Base-by-base conservation (phyloP, 345 rosid genomes). In the Trapa incisa region DNA sequence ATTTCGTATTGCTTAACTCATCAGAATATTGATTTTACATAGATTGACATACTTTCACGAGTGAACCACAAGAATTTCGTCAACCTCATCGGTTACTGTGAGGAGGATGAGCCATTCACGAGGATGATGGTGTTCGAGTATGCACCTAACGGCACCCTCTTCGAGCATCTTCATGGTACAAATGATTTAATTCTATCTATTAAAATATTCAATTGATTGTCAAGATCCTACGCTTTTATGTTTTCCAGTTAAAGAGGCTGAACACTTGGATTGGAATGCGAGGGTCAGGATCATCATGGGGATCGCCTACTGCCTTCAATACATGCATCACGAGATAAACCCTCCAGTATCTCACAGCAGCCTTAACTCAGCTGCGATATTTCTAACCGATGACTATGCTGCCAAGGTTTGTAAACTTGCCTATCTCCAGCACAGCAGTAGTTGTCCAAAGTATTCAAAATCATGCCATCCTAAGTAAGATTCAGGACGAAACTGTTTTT, bases 41-140 rank as follows among this genome's bases (percentile, higher is more conserved):
- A 91, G 99, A 86, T 91, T 67, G 92, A 80, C 70, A 78, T 81
- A 50, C 69, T 95, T 67, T 95, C 99, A 32, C 77, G 86, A 54
- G 54, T 95, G 61, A 91, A 95, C 79, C 98, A 95, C 64, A 95
- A 87, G 83, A 95, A 91, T 85, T 95, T 89, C 71, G 87, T 87
- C 65, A 89, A 95, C 74, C 91, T 91, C 42, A 84, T 89, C 69
- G 98, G 98, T 47, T 89, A 70, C 65, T 89, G 88, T 36, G 94
- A 87, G 78, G 99, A 95, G 79, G 77, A 88, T 52, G 89, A 86
- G 70, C 99, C 96, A 14, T 95, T 95, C 77, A 82, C 72, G 65
- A 81, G 98, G 76, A 89, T 95, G 98, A 91, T 95, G 96, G 98
- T 95, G 73, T 95, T 89, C 60, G 98, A 95, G 84, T 87, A 89